A percentile compares a stretch with the other conserved stretches of the same genome.
Evolutionary conservation across 2,329 filamentous ascomycete genomes (phyloP).

Genomic region (Didymella lethalis): DNA sequence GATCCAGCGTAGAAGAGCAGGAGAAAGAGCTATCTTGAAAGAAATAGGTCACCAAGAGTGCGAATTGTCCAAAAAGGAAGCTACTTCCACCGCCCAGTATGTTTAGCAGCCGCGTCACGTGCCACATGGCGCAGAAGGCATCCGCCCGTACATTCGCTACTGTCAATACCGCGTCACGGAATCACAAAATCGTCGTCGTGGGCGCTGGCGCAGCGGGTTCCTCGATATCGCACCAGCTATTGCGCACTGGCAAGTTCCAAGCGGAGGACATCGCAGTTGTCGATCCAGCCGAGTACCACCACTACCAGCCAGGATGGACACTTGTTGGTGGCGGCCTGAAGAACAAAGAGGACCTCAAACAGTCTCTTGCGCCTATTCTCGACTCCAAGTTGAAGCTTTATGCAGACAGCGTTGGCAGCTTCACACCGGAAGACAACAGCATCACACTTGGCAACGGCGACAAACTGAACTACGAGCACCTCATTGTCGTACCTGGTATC

Average conservation of each 20-base stretch:
- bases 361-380: conserved; percentile 60
- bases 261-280: conserved; percentile 69
- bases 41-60: background rate
- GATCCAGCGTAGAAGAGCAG: background rate
- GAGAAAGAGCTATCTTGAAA: background rate
- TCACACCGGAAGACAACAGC: conserved; percentile 65
- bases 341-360: conserved; percentile 65
- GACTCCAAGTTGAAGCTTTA: conserved; percentile 70
- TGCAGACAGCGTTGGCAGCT: conserved; percentile 58
- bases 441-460: conserved; percentile 65
- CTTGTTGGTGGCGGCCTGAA: conserved; percentile 72
- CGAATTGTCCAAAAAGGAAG: background rate
- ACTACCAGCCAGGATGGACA: conserved; percentile 76
- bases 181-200: conserved; percentile 71
- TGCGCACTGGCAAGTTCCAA: conserved; percentile 64
- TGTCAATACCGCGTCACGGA: conserved; percentile 46
- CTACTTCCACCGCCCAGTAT: background rate
- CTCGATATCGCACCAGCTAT: conserved; percentile 71
- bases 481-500: conserved; percentile 65
- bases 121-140: conserved; percentile 20
- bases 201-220: conserved; percentile 73
- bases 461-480: conserved; percentile 68
- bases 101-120: conserved; percentile 23
- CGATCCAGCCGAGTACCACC: conserved; percentile 69
- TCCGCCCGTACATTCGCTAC: conserved; percentile 32